Conservation (phyloP, 805 yeast species). For the Kregervanrija fluxuum region DNA sequence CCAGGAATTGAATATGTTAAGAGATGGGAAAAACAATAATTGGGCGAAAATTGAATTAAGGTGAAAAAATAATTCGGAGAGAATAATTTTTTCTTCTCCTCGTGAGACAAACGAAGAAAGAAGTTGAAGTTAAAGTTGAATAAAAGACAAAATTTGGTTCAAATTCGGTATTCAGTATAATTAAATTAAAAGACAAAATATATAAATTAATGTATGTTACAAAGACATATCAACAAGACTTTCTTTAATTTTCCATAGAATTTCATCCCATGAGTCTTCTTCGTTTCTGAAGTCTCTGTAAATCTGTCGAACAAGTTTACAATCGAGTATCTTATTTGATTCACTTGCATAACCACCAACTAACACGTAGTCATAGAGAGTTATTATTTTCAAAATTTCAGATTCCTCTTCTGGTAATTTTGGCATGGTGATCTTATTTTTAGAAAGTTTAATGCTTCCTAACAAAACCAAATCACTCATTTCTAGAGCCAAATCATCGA, state of each 20-base stretch:
- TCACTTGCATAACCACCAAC: conserved; percentile 5
- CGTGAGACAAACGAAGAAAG: conserved; percentile 3
- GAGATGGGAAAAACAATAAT: too few relatives aligned
- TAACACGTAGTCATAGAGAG: conserved; percentile 30
- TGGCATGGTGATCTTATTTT: conserved; percentile 18
- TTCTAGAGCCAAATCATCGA: conserved; percentile 12
- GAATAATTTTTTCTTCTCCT: too few relatives aligned
- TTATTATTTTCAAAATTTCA: conserved; percentile 28
- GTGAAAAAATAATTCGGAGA: too few relatives aligned
- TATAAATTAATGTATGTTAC: too few relatives aligned
- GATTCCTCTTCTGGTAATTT: conserved; percentile 26
- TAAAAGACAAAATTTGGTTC: too few relatives aligned
- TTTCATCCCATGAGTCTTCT: conserved; percentile 19
- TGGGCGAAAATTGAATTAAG: too few relatives aligned
- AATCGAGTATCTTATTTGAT: conserved; percentile 10
- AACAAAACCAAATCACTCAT: conserved; percentile 15
- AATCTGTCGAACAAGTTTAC: conserved; percentile 11
- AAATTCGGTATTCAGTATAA: too few relatives aligned
- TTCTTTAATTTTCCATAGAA: conserved; percentile 21
- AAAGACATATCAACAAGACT: conserved; percentile 6
- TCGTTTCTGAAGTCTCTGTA: conserved; percentile 18
- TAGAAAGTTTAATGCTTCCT: conserved; percentile 16
- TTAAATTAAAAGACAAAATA: too few relatives aligned
- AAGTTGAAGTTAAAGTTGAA: conserved; percentile 8
- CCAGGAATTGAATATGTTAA: too few relatives aligned